Conservation (phyloP, 2,329 filamentous ascomycete species). For the Fusarium ambrosium region DNA sequence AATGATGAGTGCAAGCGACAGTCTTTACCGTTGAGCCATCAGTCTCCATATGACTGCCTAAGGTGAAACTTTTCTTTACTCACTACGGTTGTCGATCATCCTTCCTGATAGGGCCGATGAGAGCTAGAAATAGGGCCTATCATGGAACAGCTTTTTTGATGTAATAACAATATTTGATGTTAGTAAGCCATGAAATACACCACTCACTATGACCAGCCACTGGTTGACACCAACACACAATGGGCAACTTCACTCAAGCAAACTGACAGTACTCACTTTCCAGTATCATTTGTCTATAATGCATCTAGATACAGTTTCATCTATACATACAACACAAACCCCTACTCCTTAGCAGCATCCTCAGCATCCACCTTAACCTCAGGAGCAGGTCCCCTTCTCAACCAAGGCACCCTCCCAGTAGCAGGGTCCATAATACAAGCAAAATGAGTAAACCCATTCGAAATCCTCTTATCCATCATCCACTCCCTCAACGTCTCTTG, state of each 20-base stretch:
- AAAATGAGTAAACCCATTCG: slow-evolving; percentile 71
- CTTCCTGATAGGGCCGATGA: neutral
- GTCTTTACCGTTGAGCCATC: neutral
- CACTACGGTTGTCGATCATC: neutral
- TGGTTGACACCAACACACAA: neutral
- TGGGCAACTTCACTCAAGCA: neutral
- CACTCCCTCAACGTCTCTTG: slow-evolving; percentile 57
- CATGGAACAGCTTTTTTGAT: neutral
- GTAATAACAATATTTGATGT: neutral
- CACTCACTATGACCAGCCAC: neutral
- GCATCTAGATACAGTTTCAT: neutral
- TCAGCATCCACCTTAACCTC: neutral
- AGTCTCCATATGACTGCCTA: neutral
- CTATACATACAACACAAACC: neutral
- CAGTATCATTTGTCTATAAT: neutral
- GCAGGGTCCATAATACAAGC: slow-evolving; percentile 68
- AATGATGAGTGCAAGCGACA: neutral
- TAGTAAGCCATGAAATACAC: neutral
- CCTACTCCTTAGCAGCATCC: neutral
- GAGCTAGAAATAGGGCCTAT: neutral
- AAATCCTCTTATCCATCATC: slow-evolving; percentile 65
- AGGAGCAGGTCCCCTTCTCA: slow-evolving; percentile 21
- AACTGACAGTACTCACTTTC: neutral
- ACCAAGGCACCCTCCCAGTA: slow-evolving; percentile 59
- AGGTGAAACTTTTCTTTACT: neutral